phyloP scores from a whole-genome alignment of 1,284 basidiomycete species.

The Austroboletus niveus region DNA sequence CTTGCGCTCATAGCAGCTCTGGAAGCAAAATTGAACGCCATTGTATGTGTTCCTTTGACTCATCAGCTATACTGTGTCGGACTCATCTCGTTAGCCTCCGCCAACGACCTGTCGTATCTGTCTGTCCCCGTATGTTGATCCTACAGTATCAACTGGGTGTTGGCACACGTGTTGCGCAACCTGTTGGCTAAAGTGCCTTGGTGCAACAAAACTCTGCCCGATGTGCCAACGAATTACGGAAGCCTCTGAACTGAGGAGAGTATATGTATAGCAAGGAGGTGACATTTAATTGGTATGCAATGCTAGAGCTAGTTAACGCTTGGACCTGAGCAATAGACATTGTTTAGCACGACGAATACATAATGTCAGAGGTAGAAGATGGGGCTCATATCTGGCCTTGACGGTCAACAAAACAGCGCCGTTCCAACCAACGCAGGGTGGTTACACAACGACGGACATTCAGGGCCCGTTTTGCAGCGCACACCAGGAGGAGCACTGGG shows the following conservation, averaged over 20 bases:
- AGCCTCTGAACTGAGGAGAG: conserved; percentile 64
- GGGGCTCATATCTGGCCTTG: conserved; percentile 78
- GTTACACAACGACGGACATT: conserved; percentile 45
- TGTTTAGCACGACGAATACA: conserved; percentile 9
- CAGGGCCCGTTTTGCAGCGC: conserved; percentile 33
- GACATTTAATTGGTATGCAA: neutral
- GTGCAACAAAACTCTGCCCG: conserved; percentile 76
- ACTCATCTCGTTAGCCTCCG: conserved; percentile 32
- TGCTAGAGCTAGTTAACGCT: conserved; percentile 4
- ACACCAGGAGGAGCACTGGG: neutral
- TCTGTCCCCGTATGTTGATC: conserved; percentile 70
- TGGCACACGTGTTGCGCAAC: conserved; percentile 81
- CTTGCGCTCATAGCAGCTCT: conserved; percentile 50
- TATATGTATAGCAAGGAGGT: conserved; percentile 48
- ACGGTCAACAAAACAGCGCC: conserved; percentile 49
- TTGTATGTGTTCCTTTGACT: conserved; percentile 42
- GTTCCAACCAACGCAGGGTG: conserved; percentile 51
- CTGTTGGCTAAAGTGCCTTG: conserved; percentile 78
- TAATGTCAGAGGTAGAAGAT: neutral
- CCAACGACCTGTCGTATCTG: conserved; percentile 70
- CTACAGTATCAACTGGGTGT: conserved; percentile 78
- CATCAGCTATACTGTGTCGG: neutral
- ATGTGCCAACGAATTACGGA: conserved; percentile 81
- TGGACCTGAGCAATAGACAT: neutral
- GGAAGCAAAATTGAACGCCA: conserved; percentile 56